Base-by-base conservation (phyloP, 768 basidiomycete species). In the Mycena galericulata region DNA sequence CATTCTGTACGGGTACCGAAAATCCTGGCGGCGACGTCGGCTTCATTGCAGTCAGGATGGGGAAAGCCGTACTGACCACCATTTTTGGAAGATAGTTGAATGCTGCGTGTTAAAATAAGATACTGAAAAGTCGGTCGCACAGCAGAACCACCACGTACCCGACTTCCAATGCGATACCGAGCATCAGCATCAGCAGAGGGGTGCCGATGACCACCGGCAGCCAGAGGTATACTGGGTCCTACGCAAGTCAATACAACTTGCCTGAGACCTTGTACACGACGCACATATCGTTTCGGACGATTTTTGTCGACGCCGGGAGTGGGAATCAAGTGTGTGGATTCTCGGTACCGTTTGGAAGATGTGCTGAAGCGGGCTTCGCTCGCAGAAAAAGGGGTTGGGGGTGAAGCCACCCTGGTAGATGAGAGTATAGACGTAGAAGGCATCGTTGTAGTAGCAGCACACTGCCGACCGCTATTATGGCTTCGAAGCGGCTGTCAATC, bases 91-190 rank as follows among this genome's bases (percentile, higher is more conserved):
- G 89, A 89, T 10, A 88, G 26, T 47, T 72, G 10, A 26, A 72
- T 50, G 40, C 70, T 72, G 46, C n/a, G 38, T 17, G 38, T 22
- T 2, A 11, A 29, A 20, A 24, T 12, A 14, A n/a, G 18, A 26
- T 45, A 61, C 12, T 32, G 18, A 0, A 18, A 30, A 30, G 22
- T 18, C 2, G 3, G 20, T 26, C 22, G 29, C 6, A 12, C 26
- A 38, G 8, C 26, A 24, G 22, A 29, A 29, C 14, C 4, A 40
- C 17, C 45, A 69, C 73, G 15, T 83, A 79, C 3, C 77, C 85
- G n/a, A 84, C 70, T 70, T 89, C 87, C 17, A 90, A 72, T 0
- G 76, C 85, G 32, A 87, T 73, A 9, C 85, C 89, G 24, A 89
- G 57, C 1, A 73, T 47, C 29, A 91, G 74, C 79, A 88, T 85